Evolutionary conservation across 371 early-diverging fungal species (phyloP), one percentile per base, ranked within the genome.

Genomic region (Apophysomyces trapeziformis): DNA sequence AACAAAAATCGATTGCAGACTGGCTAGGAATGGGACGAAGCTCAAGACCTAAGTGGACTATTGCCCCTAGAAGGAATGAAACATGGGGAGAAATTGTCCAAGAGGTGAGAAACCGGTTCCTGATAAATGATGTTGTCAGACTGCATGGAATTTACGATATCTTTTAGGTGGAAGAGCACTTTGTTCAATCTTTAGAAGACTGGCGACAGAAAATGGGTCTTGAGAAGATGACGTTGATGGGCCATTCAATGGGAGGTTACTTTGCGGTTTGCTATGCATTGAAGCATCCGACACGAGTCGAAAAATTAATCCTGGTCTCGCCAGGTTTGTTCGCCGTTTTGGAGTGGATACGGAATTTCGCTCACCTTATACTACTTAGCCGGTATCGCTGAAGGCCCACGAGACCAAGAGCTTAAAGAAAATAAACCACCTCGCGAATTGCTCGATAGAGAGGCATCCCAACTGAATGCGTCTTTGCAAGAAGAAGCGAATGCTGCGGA

Each of bases 11-110:
- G 18, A 21, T 45, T 43, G 26, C 26, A 75, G 96, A 97, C 81
- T 96, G 95, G 95, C 75, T 93, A 8, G 94, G 94, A 16, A 94
- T 93, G 94, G 94, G 93, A 6, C 83, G 91, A 63, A 90, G 90
- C 63, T 88, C 92, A n/a, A 74, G 94, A 11, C 91, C 93, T 11
- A 80, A 79, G 45, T 93, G 89, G 83, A 79, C 74, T 1, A 77
- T 87, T 16, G 61, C 60, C 7, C 67, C 63, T 32, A 75, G 70
- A 56, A 66, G 71, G 7, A 67, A 61, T n/a, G 68, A 81, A 46
- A 69, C 80, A 0, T 79, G 84, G 77, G 79, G 86, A 63, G 74
- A 87, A 64, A 72, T 80, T 67, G 73, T 81, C 60, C 65, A 81
- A 62, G 72, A 76, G 45, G 65, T 85, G 79, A 18, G 54, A 63